These are phyloP conservation scores for Solanum microdontum DNA, from an alignment of 257 asterid genomes.

Conservation along the genomic window DNA sequence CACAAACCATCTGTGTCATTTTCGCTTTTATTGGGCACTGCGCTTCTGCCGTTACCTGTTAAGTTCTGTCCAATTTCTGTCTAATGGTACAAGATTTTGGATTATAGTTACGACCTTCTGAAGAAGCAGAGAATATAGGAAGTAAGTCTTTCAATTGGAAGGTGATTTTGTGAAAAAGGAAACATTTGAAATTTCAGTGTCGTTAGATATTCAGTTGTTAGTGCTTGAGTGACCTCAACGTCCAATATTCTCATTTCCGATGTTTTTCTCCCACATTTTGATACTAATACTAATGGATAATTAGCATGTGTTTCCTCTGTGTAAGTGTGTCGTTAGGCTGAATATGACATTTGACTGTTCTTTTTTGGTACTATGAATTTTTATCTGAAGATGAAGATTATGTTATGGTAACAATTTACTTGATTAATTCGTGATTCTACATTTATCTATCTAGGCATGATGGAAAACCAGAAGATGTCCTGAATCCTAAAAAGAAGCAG, in stretches of 20 bases:
- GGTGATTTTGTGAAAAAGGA: neutral
- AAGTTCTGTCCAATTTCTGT: neutral
- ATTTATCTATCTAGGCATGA: conserved; percentile 38
- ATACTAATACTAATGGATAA: neutral
- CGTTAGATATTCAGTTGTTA: neutral
- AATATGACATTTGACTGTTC: neutral
- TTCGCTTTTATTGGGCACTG: neutral
- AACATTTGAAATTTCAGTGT: neutral
- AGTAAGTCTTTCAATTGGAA: neutral
- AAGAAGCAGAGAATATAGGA: neutral
- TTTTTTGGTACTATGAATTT: neutral
- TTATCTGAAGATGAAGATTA: neutral
- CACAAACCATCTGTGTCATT: neutral
- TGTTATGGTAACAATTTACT: neutral
- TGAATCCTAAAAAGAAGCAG: conserved; percentile 97
- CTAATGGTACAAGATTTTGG: neutral
- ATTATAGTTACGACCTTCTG: neutral
- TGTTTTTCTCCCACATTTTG: neutral
- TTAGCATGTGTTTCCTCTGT: neutral
- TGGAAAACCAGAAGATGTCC: conserved; percentile 82
- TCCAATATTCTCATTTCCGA: neutral
- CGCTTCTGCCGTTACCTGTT: neutral
- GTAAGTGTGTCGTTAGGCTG: neutral
- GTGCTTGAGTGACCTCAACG: neutral
- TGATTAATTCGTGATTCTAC: neutral